phyloP scores from a whole-genome alignment of 129 eudicot species.

The Rutidosis leptorrhynchoides region DNA sequence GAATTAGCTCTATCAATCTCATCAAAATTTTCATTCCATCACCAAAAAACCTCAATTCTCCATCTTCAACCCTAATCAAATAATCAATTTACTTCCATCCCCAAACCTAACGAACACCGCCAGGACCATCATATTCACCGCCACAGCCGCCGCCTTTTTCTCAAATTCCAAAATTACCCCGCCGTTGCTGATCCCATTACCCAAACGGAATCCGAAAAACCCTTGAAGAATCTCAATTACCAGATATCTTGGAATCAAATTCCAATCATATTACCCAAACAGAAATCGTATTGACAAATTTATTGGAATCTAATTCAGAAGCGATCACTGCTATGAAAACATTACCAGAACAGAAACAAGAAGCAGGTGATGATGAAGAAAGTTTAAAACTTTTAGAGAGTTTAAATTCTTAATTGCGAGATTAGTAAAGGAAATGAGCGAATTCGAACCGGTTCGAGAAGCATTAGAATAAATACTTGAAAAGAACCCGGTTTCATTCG shows the following conservation, averaged over 20 bases:
- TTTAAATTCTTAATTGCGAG: constrained; percentile 60
- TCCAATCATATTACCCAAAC: constrained; percentile 38
- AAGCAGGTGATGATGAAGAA: constrained; percentile 60
- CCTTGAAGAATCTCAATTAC: constrained; percentile 23
- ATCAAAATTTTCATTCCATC: constrained; percentile 20
- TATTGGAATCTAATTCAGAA: constrained; percentile 46
- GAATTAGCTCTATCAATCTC: constrained; percentile 30
- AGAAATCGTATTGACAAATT: constrained; percentile 35
- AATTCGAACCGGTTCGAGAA: constrained; percentile 42
- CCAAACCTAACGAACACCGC: constrained; percentile 49
- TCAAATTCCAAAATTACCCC: constrained; percentile 39
- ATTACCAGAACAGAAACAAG: constrained; percentile 44
- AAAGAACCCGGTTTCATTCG: constrained; percentile 43
- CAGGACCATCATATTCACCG: constrained; percentile 42
- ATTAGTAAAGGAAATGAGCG: constrained; percentile 57
- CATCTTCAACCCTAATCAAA: background rate
- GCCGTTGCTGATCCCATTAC: constrained; percentile 42
- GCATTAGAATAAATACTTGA: constrained; percentile 50
- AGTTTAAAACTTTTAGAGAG: constrained; percentile 39
- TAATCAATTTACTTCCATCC: constrained; percentile 18
- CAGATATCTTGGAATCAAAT: constrained; percentile 45
- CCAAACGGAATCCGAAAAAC: constrained; percentile 20
- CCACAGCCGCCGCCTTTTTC: constrained; percentile 32
- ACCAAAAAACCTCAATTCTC: constrained; percentile 19
- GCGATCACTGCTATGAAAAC: constrained; percentile 43